phyloP scores from a whole-genome alignment of 371 early-diverging fungal species.

The Parasitella parasitica region DNA sequence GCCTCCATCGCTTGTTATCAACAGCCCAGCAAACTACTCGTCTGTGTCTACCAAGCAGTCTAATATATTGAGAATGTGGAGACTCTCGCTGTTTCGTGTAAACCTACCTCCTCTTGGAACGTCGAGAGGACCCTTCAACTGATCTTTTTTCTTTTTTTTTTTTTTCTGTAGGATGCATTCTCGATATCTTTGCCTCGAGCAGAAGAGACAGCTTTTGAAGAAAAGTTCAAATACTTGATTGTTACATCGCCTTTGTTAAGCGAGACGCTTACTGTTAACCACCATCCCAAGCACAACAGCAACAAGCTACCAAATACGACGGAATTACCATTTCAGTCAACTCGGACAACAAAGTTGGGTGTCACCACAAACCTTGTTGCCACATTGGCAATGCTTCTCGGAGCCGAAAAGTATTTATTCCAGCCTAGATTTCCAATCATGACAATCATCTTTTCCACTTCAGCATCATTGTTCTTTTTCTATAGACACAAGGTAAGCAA shows the following conservation, averaged over 20 bases:
- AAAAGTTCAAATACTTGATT: conserved; percentile 65
- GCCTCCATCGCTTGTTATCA: conserved; percentile 11
- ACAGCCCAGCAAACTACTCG: background rate
- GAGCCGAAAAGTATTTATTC: conserved; percentile 23
- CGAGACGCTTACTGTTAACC: conserved; percentile 48
- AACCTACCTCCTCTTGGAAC: background rate
- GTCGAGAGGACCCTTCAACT: background rate
- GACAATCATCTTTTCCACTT: conserved; percentile 29
- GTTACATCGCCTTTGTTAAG: conserved; percentile 64
- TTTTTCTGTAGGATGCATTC: conserved; percentile 32
- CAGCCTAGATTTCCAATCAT: conserved; percentile 19
- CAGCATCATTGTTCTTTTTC: conserved; percentile 37
- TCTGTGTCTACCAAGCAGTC: background rate
- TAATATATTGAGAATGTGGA: conserved; percentile 33
- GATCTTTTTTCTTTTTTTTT: background rate
- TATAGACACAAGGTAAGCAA: conserved; percentile 44
- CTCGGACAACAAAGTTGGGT: conserved; percentile 16
- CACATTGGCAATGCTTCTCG: conserved; percentile 24
- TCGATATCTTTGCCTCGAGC: conserved; percentile 41
- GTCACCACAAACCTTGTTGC: conserved; percentile 12
- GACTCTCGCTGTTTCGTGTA: conserved; percentile 41
- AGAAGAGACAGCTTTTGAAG: conserved; percentile 65
- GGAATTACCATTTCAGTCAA: conserved; percentile 25
- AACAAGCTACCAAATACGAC: conserved; percentile 7
- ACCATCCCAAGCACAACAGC: conserved; percentile 38